These are phyloP conservation scores for Colletotrichum eremochloae DNA, from an alignment of 2,329 filamentous ascomycete genomes.

Conservation along the genomic window DNA sequence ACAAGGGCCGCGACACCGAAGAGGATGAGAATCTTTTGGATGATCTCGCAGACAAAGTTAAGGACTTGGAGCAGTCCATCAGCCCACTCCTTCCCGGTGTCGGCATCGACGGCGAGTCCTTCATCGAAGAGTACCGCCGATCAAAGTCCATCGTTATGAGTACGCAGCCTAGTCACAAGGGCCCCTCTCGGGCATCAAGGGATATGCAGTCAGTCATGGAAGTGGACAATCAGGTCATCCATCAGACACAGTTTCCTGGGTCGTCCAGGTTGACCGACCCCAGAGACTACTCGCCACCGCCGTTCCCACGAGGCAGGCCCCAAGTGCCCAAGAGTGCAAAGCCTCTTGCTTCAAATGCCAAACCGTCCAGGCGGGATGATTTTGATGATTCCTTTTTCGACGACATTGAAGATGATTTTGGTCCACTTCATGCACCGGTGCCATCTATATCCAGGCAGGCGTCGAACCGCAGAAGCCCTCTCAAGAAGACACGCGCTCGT, in stretches of 20 bases:
- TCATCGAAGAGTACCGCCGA: slow-evolving; percentile 50
- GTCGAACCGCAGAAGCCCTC: slow-evolving; percentile 26
- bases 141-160: slow-evolving; percentile 46
- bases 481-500: slow-evolving; percentile 41
- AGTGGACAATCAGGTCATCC: slow-evolving; percentile 61
- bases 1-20: slow-evolving; percentile 63
- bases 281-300: slow-evolving; percentile 38
- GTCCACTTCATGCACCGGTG: slow-evolving; percentile 13
- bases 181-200: slow-evolving; percentile 2
- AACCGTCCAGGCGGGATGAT: slow-evolving; percentile 43
- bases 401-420: slow-evolving; percentile 43
- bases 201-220: slow-evolving; percentile 44
- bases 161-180: slow-evolving; percentile 46
- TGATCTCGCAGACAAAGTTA: slow-evolving; percentile 59
- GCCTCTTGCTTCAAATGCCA: not conserved
- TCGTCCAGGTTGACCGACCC: slow-evolving; percentile 37
- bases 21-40: slow-evolving; percentile 65
- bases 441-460: slow-evolving; percentile 14
- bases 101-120: slow-evolving; percentile 59
- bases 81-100: slow-evolving; percentile 57
- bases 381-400: slow-evolving; percentile 52
- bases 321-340: slow-evolving; percentile 5
- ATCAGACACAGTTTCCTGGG: slow-evolving; percentile 63
- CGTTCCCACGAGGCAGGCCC: slow-evolving; percentile 43
- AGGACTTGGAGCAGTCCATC: slow-evolving; percentile 56